Evolutionary conservation across 2,329 filamentous ascomycete genomes (phyloP).

Genomic region (Monosporascus ibericus): DNA sequence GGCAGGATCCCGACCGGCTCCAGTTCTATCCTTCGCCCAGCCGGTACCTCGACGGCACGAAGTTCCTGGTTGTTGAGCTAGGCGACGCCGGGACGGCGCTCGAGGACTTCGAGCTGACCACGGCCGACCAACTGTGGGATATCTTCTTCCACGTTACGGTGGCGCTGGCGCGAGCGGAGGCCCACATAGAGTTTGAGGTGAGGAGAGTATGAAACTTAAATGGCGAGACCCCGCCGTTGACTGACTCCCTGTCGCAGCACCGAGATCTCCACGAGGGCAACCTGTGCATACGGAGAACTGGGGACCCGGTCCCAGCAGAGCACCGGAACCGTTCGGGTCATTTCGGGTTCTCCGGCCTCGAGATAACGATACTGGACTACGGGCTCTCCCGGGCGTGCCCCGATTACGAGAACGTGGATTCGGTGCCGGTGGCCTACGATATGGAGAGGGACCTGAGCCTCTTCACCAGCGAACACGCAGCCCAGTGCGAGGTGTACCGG

Average conservation of each 20-base stretch:
- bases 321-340: conserved; percentile 26
- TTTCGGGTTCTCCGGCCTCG: conserved; percentile 55
- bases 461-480: conserved; percentile 54
- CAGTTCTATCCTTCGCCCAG: conserved; percentile 59
- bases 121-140: conserved; percentile 53
- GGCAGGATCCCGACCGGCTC: conserved; percentile 47
- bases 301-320: conserved; percentile 26
- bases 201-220: conserved; percentile 4
- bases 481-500: conserved; percentile 56
- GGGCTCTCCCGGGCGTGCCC: conserved; percentile 53
- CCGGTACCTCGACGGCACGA: conserved; percentile 50
- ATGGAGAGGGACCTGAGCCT: conserved; percentile 54
- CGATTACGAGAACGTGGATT: conserved; percentile 27
- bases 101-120: conserved; percentile 49
- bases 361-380: conserved; percentile 61
- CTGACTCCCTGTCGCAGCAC: conserved; percentile 36
- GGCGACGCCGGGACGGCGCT: conserved; percentile 56
- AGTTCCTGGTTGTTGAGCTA: conserved; percentile 56
- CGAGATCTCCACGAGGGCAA: conserved; percentile 62
- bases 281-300: conserved; percentile 47
- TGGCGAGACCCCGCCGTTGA: no score
- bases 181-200: conserved; percentile 54
- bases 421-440: conserved; percentile 45
- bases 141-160: conserved; percentile 56
- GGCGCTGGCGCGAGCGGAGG: conserved; percentile 54